These are phyloP conservation scores for Cetradonia linearis DNA, from an alignment of 495 filamentous ascomycete genomes.

Conservation along the genomic window DNA sequence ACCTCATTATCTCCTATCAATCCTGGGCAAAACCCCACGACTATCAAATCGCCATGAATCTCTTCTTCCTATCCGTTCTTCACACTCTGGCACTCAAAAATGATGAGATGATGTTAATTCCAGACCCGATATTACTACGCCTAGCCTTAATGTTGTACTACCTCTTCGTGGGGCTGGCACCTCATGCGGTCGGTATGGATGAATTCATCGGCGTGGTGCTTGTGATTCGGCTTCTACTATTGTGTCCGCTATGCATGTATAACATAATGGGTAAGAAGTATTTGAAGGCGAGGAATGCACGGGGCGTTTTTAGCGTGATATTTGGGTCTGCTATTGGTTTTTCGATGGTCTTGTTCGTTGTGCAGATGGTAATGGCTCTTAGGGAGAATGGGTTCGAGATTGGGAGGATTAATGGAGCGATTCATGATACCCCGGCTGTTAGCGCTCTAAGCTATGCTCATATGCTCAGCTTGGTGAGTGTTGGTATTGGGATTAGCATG, in stretches of 20 bases:
- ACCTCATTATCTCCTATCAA: slow-evolving; percentile 18
- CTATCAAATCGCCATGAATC: slow-evolving; percentile 40
- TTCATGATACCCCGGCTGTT: slow-evolving; percentile 21
- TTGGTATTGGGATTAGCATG: slow-evolving; percentile 8
- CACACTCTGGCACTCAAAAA: slow-evolving; percentile 39
- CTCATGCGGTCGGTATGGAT: slow-evolving; percentile 35
- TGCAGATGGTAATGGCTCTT: slow-evolving; percentile 2
- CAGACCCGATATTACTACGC: slow-evolving; percentile 34
- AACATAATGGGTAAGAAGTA: not conserved
- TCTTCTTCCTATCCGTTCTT: slow-evolving; percentile 52
- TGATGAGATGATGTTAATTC: slow-evolving; percentile 40
- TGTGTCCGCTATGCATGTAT: slow-evolving; percentile 35
- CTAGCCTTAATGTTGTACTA: slow-evolving; percentile 36
- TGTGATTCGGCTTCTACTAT: slow-evolving; percentile 37
- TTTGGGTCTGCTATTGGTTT: not conserved
- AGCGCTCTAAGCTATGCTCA: slow-evolving; percentile 23
- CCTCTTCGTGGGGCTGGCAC: slow-evolving; percentile 34
- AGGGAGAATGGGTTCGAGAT: slow-evolving; percentile 21
- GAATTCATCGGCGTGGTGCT: slow-evolving; percentile 37
- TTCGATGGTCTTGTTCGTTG: not conserved
- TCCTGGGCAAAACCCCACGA: slow-evolving; percentile 10
- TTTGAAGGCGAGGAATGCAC: not conserved
- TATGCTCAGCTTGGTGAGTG: slow-evolving; percentile 14
- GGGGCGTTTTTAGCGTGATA: no score
- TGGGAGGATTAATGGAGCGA: slow-evolving; percentile 8